A percentile compares a stretch with the other conserved stretches of the same genome.
These are phyloP conservation scores for Quercus phellos DNA, from an alignment of 331 rosid species.

Conservation along the genomic window DNA sequence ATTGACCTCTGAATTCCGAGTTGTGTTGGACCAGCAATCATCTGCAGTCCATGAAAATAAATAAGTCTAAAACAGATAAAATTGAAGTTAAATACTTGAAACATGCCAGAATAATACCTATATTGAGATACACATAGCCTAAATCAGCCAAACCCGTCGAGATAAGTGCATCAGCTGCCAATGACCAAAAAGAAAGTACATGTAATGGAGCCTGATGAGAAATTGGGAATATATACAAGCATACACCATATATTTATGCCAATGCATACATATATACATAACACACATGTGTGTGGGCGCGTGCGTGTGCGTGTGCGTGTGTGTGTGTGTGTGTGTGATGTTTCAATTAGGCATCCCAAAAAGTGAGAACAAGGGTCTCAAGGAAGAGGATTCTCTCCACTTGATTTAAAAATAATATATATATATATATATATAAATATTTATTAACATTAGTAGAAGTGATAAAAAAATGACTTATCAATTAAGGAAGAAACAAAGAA, in stretches of 20 bases:
- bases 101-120: conserved; percentile 49
- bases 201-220: background rate
- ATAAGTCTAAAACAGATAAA: conserved; percentile 10
- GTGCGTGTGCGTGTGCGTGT: no score
- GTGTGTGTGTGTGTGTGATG: background rate
- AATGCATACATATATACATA: background rate
- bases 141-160: conserved; percentile 86
- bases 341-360: background rate
- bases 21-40: conserved; percentile 78
- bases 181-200: conserved; percentile 25
- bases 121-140: conserved; percentile 75
- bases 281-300: no score
- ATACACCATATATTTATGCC: background rate
- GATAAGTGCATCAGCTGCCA: conserved; percentile 86
- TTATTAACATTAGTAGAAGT: no score
- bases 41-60: conserved; percentile 48
- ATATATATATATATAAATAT: no score
- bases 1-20: conserved; percentile 61
- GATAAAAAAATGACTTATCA: no score
- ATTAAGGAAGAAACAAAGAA: no score
- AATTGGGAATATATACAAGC: background rate
- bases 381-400: background rate
- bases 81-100: conserved; percentile 3
- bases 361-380: background rate
- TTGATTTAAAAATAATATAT: background rate